These are phyloP conservation scores for Dipodascus geniculatus DNA, from an alignment of 805 yeast species.

Conservation along the genomic window DNA sequence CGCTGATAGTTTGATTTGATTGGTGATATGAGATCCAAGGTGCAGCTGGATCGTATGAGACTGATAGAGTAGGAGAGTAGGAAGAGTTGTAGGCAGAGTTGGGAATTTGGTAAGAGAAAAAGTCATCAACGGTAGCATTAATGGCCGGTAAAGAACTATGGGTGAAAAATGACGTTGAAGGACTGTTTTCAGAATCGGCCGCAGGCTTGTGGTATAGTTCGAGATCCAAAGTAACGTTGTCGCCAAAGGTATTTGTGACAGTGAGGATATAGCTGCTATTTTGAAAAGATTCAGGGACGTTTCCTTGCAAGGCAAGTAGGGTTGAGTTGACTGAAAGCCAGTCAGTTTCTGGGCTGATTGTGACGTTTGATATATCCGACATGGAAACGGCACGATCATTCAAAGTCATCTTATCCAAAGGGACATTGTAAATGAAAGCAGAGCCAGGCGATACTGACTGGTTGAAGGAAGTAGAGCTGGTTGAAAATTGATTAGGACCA, in stretches of 20 bases:
- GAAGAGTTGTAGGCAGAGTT: slow-evolving; percentile 12
- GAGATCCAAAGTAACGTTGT: slow-evolving; percentile 21
- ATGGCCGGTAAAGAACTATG: slow-evolving; percentile 39
- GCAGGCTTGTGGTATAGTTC: slow-evolving; percentile 7
- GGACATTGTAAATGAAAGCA: slow-evolving; percentile 43
- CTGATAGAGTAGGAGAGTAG: slow-evolving; percentile 3
- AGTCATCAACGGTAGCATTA: slow-evolving; percentile 58
- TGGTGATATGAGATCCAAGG: slow-evolving; percentile 54
- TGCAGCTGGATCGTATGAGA: slow-evolving; percentile 25
- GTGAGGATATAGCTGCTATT: slow-evolving; percentile 27
- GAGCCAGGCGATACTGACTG: slow-evolving; percentile 61
- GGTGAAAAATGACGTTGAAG: slow-evolving; percentile 26
- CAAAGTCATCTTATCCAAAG: slow-evolving; percentile 48
- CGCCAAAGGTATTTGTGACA: slow-evolving; percentile 29
- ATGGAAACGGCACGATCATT: slow-evolving; percentile 43
- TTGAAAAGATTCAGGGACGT: slow-evolving; percentile 41
- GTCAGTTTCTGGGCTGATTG: slow-evolving; percentile 27
- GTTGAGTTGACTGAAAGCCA: slow-evolving; percentile 59
- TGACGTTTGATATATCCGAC: slow-evolving; percentile 44
- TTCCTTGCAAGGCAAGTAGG: slow-evolving; percentile 60
- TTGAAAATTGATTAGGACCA: slow-evolving; percentile 80
- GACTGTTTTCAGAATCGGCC: slow-evolving; percentile 11
- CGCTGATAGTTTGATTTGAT: slow-evolving; percentile 54
- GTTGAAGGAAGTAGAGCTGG: slow-evolving; percentile 45
- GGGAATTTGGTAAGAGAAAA: slow-evolving; percentile 48